These are phyloP conservation scores for Trichophaea hybrida DNA, from an alignment of 2,329 filamentous ascomycete species.

Conservation along the genomic window DNA sequence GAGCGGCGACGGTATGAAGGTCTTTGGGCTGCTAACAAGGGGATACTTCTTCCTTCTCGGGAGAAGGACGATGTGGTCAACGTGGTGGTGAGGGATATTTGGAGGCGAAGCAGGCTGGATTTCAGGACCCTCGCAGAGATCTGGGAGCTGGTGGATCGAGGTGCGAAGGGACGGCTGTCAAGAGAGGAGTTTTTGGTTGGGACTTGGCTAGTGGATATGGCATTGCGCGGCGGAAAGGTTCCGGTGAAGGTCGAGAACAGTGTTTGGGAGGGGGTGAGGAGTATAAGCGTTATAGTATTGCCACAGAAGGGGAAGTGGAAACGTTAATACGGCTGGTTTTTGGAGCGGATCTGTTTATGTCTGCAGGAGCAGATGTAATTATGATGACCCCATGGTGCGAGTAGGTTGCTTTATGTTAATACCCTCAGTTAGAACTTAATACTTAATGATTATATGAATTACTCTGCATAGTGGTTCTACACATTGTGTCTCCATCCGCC, in stretches of 20 bases:
- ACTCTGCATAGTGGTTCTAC: too few relatives aligned
- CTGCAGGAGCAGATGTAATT: too few relatives aligned
- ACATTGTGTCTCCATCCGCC: too few relatives aligned
- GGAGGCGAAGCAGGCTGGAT: slow-evolving; percentile 54
- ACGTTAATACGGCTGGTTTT: too few relatives aligned
- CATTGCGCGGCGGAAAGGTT: slow-evolving; percentile 64
- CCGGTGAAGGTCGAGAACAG: slow-evolving; percentile 56
- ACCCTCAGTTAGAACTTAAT: too few relatives aligned
- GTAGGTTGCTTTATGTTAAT: too few relatives aligned
- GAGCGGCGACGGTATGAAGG: slow-evolving; percentile 73
- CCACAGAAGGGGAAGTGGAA: too few relatives aligned
- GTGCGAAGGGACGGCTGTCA: slow-evolving; percentile 35
- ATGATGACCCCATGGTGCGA: too few relatives aligned
- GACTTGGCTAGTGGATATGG: slow-evolving; percentile 68
- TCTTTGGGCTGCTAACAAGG: slow-evolving; percentile 70
- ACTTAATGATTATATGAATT: too few relatives aligned
- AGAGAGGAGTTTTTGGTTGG: slow-evolving; percentile 68
- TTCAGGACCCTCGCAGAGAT: slow-evolving; percentile 56
- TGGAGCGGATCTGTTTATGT: too few relatives aligned
- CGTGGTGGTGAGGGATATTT: slow-evolving; percentile 60
- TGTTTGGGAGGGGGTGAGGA: slow-evolving; percentile 46
- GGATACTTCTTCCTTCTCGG: slow-evolving; percentile 31
- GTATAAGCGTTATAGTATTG: not conserved
- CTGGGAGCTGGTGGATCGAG: slow-evolving; percentile 58
- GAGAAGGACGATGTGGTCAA: slow-evolving; percentile 40